Evolutionary conservation across 495 filamentous ascomycete species (phyloP).

Genomic region (Pseudevernia furfuracea): DNA sequence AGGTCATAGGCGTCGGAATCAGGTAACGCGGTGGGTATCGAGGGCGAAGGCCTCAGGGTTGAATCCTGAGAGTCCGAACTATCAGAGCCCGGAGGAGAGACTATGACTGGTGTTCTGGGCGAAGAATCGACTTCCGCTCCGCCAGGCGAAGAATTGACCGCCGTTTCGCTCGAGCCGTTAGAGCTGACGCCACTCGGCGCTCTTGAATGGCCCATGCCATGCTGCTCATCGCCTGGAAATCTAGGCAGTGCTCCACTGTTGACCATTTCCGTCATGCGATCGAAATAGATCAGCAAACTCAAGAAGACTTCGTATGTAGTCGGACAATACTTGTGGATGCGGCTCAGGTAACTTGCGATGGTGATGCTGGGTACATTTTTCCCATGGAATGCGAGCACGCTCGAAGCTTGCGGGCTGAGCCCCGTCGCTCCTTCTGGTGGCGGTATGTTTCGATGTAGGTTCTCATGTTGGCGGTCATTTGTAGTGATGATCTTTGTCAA

Average conservation of each 20-base stretch:
- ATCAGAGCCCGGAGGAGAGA: slow-evolving; percentile 14
- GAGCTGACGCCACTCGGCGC: slow-evolving; percentile 3
- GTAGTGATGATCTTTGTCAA: slow-evolving; percentile 97
- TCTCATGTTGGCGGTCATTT: slow-evolving; percentile 89
- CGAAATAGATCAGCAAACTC: slow-evolving; percentile 92
- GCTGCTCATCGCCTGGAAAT: slow-evolving; percentile 39
- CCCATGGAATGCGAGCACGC: slow-evolving; percentile 96
- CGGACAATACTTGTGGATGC: slow-evolving; percentile 98
- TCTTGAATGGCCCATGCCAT: slow-evolving; percentile 25
- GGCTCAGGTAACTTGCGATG: slow-evolving; percentile 88
- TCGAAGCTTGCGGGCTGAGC: slow-evolving; percentile 72
- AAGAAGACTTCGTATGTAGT: slow-evolving; percentile 98
- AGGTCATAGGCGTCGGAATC: slow-evolving; percentile 50
- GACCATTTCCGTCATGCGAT: slow-evolving; percentile 95
- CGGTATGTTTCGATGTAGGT: slow-evolving; percentile 63
- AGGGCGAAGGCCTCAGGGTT: slow-evolving; percentile 23
- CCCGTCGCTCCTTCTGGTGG: slow-evolving; percentile 54
- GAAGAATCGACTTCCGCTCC: not conserved
- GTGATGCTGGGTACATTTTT: slow-evolving; percentile 98
- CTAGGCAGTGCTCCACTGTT: slow-evolving; percentile 59
- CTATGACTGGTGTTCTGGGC: not conserved
- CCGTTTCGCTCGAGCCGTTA: slow-evolving; percentile 14
- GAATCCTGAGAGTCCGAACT: slow-evolving; percentile 3
- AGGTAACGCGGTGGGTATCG: slow-evolving; percentile 25
- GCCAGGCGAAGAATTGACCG: slow-evolving; percentile 10